Evolutionary conservation across 345 rosid species (phyloP).

Genomic region (Abelmoschus esculentus): DNA sequence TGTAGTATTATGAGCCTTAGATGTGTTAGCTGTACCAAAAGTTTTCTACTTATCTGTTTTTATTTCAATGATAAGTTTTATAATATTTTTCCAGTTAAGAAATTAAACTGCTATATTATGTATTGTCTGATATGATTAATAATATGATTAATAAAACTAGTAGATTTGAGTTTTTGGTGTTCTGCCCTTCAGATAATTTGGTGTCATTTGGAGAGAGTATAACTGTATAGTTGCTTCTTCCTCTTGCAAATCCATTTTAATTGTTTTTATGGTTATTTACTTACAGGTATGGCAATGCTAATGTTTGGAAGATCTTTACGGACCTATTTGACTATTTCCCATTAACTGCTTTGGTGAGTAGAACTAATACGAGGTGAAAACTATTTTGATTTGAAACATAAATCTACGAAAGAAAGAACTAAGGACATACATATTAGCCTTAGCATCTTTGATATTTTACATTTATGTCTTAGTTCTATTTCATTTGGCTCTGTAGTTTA

Average conservation of each 20-base stretch:
- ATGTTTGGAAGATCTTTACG: constrained; percentile 91
- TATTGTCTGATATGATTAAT: constrained; percentile 2
- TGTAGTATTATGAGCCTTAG: not conserved
- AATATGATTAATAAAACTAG: constrained; percentile 11
- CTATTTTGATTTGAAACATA: not conserved
- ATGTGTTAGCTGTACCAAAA: not conserved
- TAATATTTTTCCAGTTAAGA: not conserved
- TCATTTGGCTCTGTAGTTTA: not conserved
- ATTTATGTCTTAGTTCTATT: constrained; percentile 2
- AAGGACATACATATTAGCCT: not conserved
- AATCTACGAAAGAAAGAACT: not conserved
- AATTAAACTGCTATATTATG: not conserved
- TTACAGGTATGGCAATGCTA: constrained; percentile 92
- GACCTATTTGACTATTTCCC: constrained; percentile 98
- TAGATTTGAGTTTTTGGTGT: constrained; percentile 2
- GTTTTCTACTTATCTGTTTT: not conserved
- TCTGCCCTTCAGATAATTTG: not conserved
- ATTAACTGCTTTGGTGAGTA: constrained; percentile 89
- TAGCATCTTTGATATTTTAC: not conserved
- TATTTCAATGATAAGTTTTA: not conserved
- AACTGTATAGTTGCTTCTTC: not conserved
- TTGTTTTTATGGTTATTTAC: constrained; percentile 11
- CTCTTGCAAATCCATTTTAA: not conserved
- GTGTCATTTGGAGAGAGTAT: not conserved
- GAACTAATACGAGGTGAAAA: not conserved